Percentiles rank a stretch among this genome's conserved stretches.
These are phyloP conservation scores for Podaxis rugospora DNA, from an alignment of 768 basidiomycete genomes.

Conservation along the genomic window DNA sequence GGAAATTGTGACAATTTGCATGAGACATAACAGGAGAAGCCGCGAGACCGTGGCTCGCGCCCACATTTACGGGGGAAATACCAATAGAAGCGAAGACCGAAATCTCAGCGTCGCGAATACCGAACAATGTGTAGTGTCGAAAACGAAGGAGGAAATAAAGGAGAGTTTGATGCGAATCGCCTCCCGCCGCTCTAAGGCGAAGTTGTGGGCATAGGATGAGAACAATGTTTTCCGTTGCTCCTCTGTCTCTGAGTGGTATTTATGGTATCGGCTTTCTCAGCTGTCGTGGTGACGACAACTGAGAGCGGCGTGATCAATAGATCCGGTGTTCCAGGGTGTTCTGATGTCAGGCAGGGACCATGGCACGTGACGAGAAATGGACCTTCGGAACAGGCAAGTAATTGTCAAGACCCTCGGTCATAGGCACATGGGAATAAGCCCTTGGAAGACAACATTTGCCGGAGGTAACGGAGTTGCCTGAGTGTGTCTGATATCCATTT, in stretches of 20 bases:
- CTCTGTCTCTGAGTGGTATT: not conserved
- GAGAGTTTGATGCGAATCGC: not conserved
- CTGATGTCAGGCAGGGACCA: not conserved
- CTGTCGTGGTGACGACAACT: not conserved
- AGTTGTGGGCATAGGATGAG: not conserved
- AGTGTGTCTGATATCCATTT: too few species aligned
- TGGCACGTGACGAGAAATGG: not conserved
- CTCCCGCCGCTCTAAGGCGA: not conserved
- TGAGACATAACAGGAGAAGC: not conserved
- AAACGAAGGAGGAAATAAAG: constrained; percentile 1
- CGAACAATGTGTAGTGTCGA: not conserved
- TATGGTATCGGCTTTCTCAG: not conserved
- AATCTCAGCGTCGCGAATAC: not conserved
- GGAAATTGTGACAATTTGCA: not conserved
- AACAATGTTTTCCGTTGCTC: not conserved
- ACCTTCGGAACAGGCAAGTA: not conserved
- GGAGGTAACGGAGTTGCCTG: too few species aligned
- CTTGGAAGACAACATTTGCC: too few species aligned
- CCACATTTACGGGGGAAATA: not conserved
- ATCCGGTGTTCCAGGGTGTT: not conserved
- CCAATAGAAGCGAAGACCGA: not conserved
- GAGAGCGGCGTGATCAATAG: constrained; percentile 1
- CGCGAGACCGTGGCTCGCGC: constrained; percentile 5
- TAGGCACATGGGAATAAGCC: too few species aligned
- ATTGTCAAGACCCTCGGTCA: too few species aligned